Percentiles rank a stretch among this genome's conserved stretches.
Conservation (phyloP, 176 grass and related monocot species). For the Bonia amplexicaulis region DNA sequence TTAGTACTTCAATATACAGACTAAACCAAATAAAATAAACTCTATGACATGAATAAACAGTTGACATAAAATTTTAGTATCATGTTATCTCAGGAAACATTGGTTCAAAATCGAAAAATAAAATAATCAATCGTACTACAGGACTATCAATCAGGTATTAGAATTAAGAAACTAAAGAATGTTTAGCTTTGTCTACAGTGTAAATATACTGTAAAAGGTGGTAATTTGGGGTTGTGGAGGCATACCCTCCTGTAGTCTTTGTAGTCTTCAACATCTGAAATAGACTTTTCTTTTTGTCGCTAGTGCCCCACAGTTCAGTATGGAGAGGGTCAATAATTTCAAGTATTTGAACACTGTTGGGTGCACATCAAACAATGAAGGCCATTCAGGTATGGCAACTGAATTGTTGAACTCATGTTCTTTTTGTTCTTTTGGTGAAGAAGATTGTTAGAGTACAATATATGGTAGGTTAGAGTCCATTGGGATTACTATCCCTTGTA, state of each 20-base stretch:
- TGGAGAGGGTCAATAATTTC: conserved; percentile 97
- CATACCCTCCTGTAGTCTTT: conserved; percentile 91
- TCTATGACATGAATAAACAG: neutral
- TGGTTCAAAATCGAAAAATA: conserved; percentile 2
- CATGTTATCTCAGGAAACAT: neutral
- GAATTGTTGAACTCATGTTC: neutral
- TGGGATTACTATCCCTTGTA: too few species aligned
- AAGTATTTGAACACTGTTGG: conserved; percentile 76
- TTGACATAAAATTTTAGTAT: neutral
- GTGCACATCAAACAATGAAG: conserved; percentile 22
- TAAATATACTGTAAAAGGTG: neutral
- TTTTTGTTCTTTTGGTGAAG: conserved; percentile 17
- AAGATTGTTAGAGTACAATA: neutral
- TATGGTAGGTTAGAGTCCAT: too few species aligned
- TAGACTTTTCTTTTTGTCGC: conserved; percentile 95
- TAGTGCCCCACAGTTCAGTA: conserved; percentile 72
- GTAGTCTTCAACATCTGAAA: conserved; percentile 97
- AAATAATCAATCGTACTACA: conserved; percentile 5
- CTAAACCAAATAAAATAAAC: neutral
- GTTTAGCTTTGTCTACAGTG: neutral
- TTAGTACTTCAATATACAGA: conserved; percentile 13
- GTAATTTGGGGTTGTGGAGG: conserved; percentile 12
- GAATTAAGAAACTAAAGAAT: neutral
- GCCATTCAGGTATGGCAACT: conserved; percentile 9
- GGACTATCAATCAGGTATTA: neutral